These are phyloP conservation scores for Tetrastigma voinierianum DNA, from an alignment of 164 flowering plant genomes.

Conservation along the genomic window DNA sequence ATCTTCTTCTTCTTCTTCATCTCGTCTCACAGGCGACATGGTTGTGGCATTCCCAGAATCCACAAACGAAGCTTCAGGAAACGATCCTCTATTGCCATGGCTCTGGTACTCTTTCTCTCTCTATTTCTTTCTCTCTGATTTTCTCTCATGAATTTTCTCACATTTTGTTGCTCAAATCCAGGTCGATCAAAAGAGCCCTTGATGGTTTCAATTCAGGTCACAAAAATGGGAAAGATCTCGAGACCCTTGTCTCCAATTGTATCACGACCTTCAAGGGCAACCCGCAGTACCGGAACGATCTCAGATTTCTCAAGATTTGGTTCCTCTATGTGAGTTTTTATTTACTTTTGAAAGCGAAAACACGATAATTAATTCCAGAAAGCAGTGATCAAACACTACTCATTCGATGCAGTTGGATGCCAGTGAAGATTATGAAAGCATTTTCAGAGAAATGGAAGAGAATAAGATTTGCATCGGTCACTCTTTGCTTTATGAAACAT, in stretches of 20 bases:
- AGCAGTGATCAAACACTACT: no score
- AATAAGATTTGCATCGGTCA: constrained; percentile 39
- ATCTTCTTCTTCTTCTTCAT: not conserved
- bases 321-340: constrained; percentile 56
- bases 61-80: constrained; percentile 2
- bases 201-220: constrained; percentile 25
- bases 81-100: constrained; percentile 56
- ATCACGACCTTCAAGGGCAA: constrained; percentile 51
- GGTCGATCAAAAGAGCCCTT: constrained; percentile 49
- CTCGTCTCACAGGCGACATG: constrained; percentile 17
- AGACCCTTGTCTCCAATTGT: constrained; percentile 47
- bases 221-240: constrained; percentile 24
- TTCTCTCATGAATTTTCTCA: not conserved
- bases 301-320: constrained; percentile 87
- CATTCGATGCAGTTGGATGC: constrained; percentile 48
- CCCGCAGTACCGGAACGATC: constrained; percentile 56
- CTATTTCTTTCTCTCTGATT: constrained; percentile 16
- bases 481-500: constrained; percentile 62
- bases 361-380: no score
- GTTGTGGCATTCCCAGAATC: constrained; percentile 18
- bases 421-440: constrained; percentile 47
- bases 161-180: constrained; percentile 13
- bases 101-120: constrained; percentile 35
- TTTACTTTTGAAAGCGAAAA: not conserved
- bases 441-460: constrained; percentile 55